phyloP scores from a whole-genome alignment of 2,329 filamentous ascomycete genomes.

The Colletotrichum chrysophilum region DNA sequence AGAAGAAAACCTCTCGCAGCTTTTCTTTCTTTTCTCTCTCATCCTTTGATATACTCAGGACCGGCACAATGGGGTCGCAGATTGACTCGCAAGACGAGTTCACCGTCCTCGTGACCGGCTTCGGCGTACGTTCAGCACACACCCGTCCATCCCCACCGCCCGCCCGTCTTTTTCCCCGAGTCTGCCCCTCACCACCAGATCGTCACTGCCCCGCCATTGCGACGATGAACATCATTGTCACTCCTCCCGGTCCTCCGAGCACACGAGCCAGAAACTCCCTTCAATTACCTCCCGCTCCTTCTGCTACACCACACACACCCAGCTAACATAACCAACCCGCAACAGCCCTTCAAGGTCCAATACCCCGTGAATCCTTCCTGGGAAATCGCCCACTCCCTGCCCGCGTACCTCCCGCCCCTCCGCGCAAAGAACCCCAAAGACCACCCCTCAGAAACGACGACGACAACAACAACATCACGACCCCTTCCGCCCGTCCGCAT shows the following conservation, averaged over 20 bases:
- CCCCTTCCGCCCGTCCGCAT: constrained; percentile 61
- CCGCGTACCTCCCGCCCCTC: constrained; percentile 63
- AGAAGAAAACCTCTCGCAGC: not conserved
- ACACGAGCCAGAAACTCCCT: not conserved
- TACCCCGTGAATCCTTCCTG: constrained; percentile 81
- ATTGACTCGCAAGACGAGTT: constrained; percentile 50
- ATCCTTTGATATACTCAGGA: not conserved
- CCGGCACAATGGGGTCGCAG: constrained; percentile 38
- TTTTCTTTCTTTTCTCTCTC: not conserved
- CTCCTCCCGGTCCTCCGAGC: not conserved
- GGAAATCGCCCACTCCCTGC: constrained; percentile 76
- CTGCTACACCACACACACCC: not conserved
- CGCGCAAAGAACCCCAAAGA: constrained; percentile 44
- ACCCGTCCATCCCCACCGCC: not conserved
- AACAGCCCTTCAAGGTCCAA: constrained; percentile 75
- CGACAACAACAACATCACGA: constrained; percentile 30
- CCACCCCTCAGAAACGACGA: constrained; percentile 27
- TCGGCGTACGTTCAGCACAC: constrained; percentile 51
- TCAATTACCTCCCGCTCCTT: not conserved
- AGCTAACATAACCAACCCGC: constrained; percentile 20
- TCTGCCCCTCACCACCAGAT: not conserved
- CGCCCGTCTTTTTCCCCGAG: not conserved
- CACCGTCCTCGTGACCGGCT: constrained; percentile 66
- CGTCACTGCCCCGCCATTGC: constrained; percentile 5
- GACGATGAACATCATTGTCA: not conserved